A percentile compares a stretch with the other conserved stretches of the same genome.
These are phyloP conservation scores for Plasmodiophora brassicae DNA, from an alignment of 208 protist species.

Conservation along the genomic window DNA sequence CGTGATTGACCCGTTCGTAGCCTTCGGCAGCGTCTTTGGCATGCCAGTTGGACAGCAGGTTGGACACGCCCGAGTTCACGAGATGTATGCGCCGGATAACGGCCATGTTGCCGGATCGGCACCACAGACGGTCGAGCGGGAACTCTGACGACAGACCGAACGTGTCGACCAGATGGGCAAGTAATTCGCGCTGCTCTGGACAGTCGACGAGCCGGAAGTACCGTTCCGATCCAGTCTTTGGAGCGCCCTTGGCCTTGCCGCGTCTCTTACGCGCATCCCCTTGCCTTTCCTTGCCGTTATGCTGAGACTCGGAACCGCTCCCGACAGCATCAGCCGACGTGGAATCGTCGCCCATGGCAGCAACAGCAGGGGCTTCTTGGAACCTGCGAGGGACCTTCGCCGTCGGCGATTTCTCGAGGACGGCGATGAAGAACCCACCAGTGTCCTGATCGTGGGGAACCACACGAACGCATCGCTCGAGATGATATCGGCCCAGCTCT, in stretches of 20 bases:
- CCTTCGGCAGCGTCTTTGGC: background rate
- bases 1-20: background rate
- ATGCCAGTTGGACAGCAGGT: background rate
- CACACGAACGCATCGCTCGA: slow-evolving; percentile 60
- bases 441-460: slow-evolving; percentile 64
- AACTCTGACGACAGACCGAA: background rate
- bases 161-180: background rate
- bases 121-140: background rate
- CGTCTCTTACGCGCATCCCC: no score
- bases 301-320: background rate
- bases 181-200: background rate
- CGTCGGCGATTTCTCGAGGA: slow-evolving; percentile 54
- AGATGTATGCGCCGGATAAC: background rate
- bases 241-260: no score
- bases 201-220: background rate
- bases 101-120: background rate
- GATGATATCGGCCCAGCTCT: slow-evolving; percentile 21
- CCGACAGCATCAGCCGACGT: background rate
- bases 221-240: no score
- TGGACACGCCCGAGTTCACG: background rate
- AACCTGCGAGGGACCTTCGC: background rate
- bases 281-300: no score
- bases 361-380: background rate
- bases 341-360: background rate
- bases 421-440: slow-evolving; percentile 69